phyloP scores from a whole-genome alignment of 179 eudicot genomes.

The Silene coronaria region DNA sequence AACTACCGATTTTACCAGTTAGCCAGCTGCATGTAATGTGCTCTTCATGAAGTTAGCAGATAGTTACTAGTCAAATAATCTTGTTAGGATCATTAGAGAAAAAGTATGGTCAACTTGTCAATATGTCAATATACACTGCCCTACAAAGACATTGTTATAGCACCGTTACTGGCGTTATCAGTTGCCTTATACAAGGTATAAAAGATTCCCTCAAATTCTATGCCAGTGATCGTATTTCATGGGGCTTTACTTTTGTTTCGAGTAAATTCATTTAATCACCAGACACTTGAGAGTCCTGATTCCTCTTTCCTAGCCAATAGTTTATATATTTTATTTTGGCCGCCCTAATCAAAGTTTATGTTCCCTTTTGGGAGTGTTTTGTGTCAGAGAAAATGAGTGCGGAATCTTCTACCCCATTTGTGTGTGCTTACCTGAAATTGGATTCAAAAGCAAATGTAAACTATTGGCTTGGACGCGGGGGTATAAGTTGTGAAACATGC shows the following conservation, averaged over 20 bases:
- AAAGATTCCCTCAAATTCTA: not conserved
- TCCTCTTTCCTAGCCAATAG: too few relatives aligned
- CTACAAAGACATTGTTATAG: not conserved
- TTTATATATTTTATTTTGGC: too few relatives aligned
- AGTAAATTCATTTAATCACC: not conserved
- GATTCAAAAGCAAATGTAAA: too few relatives aligned
- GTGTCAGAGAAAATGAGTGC: too few relatives aligned
- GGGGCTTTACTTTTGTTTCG: not conserved
- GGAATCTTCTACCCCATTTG: too few relatives aligned
- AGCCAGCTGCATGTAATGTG: not conserved
- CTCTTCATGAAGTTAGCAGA: not conserved
- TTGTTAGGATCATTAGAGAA: not conserved
- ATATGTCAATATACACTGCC: not conserved
- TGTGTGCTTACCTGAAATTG: too few relatives aligned
- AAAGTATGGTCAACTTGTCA: not conserved
- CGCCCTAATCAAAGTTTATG: too few relatives aligned
- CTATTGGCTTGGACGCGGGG: too few relatives aligned
- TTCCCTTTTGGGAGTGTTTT: too few relatives aligned
- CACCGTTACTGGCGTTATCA: not conserved
- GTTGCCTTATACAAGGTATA: not conserved
- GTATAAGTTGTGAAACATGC: not conserved
- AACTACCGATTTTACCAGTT: slow-evolving; percentile 15
- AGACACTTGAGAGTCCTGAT: not conserved
- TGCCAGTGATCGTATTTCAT: not conserved
- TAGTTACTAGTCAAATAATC: not conserved